Base-by-base conservation (phyloP, 257 asterid genomes). In the Linaria vulgaris region DNA sequence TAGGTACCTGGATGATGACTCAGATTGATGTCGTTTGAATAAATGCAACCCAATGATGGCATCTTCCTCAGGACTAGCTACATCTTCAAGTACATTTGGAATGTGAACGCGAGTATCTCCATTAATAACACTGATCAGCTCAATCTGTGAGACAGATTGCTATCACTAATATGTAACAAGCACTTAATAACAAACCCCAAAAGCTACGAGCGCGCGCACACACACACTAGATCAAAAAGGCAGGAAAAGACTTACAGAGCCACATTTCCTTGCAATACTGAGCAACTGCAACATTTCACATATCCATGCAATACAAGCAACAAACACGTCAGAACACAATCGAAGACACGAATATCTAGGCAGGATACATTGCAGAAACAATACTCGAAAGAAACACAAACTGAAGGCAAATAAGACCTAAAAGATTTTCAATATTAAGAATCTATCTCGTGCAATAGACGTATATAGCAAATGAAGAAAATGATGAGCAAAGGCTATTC, bases 261-360 rank as follows among this genome's bases (percentile, higher is more conserved):
- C 95, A 67, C 74, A 75, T 76, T 83, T 91, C 74, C 96, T 74
- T 51, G 95, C 98, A 75, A 91, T 77, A 49, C 85, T 82, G 19
- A 91, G 71, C 76, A 91, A 76, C 96, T 87, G 91, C 76, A 80
- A 53, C 61, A 73, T 63, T 58, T 56, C 75, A 16, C 25, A 69
- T 27, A 6, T 27, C 4, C 34, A 27, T 27, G 34, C 34, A 74
- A 70, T 9, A 61, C 61, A 58, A 69, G 48, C 24, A 56, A 58
- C 67, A 68, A 56, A 70, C 12, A 56, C 16, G 73, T 77, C 61
- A 72, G 59, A 56, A 20, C 47, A 67, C 43, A 75, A 58, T 43
- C 19, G 8, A 22, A 0, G 15, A 24, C 53, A 58, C 57, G 62
- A 46, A 44, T 44, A 15, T 44, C 3, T 14, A 19, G 19, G 34